A percentile compares a stretch with the other conserved stretches of the same genome.
These are phyloP conservation scores for Leccinum truebloodii DNA, from an alignment of 768 basidiomycete species.

Conservation along the genomic window DNA sequence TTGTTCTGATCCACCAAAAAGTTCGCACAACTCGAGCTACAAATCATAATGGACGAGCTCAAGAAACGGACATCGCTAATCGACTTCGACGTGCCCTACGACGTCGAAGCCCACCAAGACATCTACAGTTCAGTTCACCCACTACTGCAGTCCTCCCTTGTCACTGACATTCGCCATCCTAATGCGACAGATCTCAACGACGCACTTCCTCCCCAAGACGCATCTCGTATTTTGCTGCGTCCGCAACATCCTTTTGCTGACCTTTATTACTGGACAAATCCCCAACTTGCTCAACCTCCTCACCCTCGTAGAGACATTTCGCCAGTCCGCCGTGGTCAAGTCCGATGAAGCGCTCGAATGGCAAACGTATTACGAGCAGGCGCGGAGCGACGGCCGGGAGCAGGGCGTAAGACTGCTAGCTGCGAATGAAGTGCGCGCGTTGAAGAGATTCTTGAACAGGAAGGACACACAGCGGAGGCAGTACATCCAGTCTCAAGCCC, in stretches of 20 bases:
- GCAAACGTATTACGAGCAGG: slow-evolving; percentile 26
- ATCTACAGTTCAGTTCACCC: no score
- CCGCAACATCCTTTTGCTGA: slow-evolving; percentile 31
- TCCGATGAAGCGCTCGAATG: slow-evolving; percentile 25
- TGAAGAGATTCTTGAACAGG: slow-evolving; percentile 15
- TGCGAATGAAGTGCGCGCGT: slow-evolving; percentile 14
- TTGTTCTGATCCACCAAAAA: no score
- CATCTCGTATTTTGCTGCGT: no score
- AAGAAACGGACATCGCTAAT: no score
- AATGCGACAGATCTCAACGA: no score
- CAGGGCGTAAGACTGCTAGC: slow-evolving; percentile 23
- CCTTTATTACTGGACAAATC: slow-evolving; percentile 33
- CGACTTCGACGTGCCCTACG: no score
- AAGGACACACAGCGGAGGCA: slow-evolving; percentile 17
- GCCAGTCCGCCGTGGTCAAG: slow-evolving; percentile 19
- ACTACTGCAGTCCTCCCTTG: no score
- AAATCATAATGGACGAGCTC: no score
- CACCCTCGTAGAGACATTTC: slow-evolving; percentile 23
- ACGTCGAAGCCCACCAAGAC: no score
- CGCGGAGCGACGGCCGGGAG: slow-evolving; percentile 3
- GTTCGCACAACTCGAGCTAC: no score
- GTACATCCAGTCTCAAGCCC: slow-evolving; percentile 14
- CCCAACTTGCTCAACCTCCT: slow-evolving; percentile 31
- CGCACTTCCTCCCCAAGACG: no score
- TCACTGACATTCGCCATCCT: no score